A percentile compares a stretch with the other conserved stretches of the same genome.
These are phyloP conservation scores for Asterochloris sp. DNA, from an alignment of 139 green algal species.

Conservation along the genomic window DNA sequence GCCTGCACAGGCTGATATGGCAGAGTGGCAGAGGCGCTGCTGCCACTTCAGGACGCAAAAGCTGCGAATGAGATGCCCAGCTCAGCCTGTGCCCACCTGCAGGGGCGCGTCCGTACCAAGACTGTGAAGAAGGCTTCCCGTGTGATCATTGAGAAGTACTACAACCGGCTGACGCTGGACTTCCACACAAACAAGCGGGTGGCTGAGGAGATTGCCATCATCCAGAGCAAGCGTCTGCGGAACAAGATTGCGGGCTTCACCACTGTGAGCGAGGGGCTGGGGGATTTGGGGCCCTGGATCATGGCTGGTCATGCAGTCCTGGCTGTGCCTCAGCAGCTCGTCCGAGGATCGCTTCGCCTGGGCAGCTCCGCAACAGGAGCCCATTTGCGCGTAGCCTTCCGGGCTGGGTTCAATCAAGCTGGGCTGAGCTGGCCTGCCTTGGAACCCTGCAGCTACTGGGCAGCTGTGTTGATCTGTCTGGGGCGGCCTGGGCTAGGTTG, in stretches of 20 bases:
- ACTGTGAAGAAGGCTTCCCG: slow-evolving; percentile 98
- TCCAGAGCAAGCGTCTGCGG: slow-evolving; percentile 93
- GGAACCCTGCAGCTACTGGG: no score
- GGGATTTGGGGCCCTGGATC: background rate
- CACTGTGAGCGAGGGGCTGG: slow-evolving; percentile 64
- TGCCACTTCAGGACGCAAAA: no score
- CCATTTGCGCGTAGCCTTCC: no score
- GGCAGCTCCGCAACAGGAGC: no score
- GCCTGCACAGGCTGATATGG: no score
- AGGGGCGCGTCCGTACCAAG: slow-evolving; percentile 98
- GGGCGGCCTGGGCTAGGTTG: no score
- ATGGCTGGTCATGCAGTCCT: background rate
- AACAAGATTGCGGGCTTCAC: slow-evolving; percentile 99
- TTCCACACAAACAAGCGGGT: slow-evolving; percentile 98
- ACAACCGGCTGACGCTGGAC: slow-evolving; percentile 92
- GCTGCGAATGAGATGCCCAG: no score
- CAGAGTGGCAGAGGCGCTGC: no score
- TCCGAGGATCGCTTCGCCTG: background rate
- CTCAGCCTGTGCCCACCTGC: background rate
- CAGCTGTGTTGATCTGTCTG: no score
- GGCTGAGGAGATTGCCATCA: slow-evolving; percentile 96
- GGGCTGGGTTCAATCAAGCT: no score
- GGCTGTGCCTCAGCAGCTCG: background rate
- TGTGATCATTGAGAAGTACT: slow-evolving; percentile 99
- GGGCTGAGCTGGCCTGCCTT: no score